Evolutionary conservation across 352 stramenopile genomes (phyloP).

Genomic region (Phytophthora sansomeana): DNA sequence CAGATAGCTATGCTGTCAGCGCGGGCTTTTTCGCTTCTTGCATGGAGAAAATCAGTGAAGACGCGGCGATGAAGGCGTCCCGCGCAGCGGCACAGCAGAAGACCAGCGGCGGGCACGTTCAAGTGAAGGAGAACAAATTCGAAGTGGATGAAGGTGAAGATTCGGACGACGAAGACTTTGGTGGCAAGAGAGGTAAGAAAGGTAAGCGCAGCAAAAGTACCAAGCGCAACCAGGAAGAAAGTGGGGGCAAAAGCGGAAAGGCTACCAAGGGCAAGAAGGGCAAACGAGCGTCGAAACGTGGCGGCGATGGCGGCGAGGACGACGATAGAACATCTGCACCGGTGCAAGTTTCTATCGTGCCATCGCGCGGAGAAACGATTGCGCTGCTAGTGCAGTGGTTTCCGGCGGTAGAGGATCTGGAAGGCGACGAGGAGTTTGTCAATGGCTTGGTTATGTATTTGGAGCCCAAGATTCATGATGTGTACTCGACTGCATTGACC

Average conservation of each 20-base stretch:
- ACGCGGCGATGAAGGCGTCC: slow-evolving; percentile 54
- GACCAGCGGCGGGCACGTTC: slow-evolving; percentile 8
- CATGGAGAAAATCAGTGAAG: slow-evolving; percentile 57
- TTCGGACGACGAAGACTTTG: slow-evolving; percentile 48
- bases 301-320: slow-evolving; percentile 27
- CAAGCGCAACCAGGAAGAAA: slow-evolving; percentile 41
- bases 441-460: slow-evolving; percentile 57
- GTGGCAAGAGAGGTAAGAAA: slow-evolving; percentile 55
- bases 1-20: slow-evolving; percentile 69
- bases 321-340: slow-evolving; percentile 12
- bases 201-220: slow-evolving; percentile 50
- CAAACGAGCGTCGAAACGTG: slow-evolving; percentile 49
- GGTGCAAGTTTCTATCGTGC: slow-evolving; percentile 50
- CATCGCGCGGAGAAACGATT: slow-evolving; percentile 50
- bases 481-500: slow-evolving; percentile 61
- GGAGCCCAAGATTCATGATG: slow-evolving; percentile 44
- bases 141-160: slow-evolving; percentile 43
- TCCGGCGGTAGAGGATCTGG: slow-evolving; percentile 50
- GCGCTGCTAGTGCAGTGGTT: slow-evolving; percentile 62
- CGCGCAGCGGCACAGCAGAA: slow-evolving; percentile 47
- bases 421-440: slow-evolving; percentile 77
- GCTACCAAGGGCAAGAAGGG: slow-evolving; percentile 54
- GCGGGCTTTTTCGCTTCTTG: slow-evolving; percentile 58
- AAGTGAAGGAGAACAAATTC: slow-evolving; percentile 27
- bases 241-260: slow-evolving; percentile 33